Evolutionary conservation across 1,284 basidiomycete genomes (phyloP).

Genomic region (Sphaerobolus stellatus): DNA sequence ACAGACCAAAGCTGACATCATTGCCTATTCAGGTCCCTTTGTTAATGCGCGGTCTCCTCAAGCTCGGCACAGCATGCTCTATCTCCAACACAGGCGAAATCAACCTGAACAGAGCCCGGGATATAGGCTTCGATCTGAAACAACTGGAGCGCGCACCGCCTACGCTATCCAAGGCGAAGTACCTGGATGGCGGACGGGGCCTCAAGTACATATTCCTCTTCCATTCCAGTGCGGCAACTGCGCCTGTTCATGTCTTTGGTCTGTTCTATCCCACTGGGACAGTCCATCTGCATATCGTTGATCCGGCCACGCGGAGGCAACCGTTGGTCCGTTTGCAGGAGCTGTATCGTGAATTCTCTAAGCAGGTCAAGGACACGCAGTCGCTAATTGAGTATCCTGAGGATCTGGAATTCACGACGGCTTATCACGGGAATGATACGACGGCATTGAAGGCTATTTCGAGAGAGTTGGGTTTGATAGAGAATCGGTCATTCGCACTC

Average conservation of each 20-base stretch:
- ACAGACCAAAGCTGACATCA: no score
- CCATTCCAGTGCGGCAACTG: constrained; percentile 74
- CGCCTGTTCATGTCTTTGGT: constrained; percentile 86
- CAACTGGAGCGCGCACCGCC: constrained; percentile 72
- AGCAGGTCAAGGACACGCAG: constrained; percentile 40
- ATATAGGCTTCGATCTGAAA: constrained; percentile 80
- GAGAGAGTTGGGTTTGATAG: constrained; percentile 78
- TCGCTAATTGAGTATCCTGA: constrained; percentile 66
- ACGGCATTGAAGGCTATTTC: constrained; percentile 87
- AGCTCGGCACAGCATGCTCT: constrained; percentile 81
- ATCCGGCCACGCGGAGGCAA: constrained; percentile 84
- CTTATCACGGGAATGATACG: constrained; percentile 78
- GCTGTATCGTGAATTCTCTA: constrained; percentile 61
- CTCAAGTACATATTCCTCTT: constrained; percentile 91
- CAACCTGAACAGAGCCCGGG: constrained; percentile 83
- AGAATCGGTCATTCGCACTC: constrained; percentile 71
- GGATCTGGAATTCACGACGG: constrained; percentile 67
- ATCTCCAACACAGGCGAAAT: constrained; percentile 61
- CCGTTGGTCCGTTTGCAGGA: constrained; percentile 76
- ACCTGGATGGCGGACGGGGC: constrained; percentile 74
- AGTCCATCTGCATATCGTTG: constrained; percentile 86
- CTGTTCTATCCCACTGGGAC: constrained; percentile 77
- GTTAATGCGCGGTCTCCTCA: constrained; percentile 78
- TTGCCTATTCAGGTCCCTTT: constrained; percentile 82
- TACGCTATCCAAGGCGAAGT: constrained; percentile 64